Evolutionary conservation across 2,329 filamentous ascomycete species (phyloP).

Genomic region (Chaetomium sp.): DNA sequence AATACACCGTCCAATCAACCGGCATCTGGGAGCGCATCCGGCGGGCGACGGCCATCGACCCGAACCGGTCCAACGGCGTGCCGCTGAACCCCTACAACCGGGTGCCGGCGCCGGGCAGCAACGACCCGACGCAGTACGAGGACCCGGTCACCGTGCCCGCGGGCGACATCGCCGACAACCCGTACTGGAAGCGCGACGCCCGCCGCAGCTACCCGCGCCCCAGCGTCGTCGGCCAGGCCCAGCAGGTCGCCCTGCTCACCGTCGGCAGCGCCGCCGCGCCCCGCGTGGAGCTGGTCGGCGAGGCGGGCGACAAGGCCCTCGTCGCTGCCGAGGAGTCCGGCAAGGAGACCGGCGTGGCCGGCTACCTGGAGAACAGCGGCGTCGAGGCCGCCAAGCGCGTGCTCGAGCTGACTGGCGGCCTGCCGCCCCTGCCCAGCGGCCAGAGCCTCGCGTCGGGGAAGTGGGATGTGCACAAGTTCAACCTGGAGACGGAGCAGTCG

Average conservation of each 20-base stretch:
- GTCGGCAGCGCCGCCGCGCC: conserved; percentile 81
- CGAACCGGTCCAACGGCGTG: conserved; percentile 85
- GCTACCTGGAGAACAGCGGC: conserved; percentile 65
- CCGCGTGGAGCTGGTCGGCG: conserved; percentile 78
- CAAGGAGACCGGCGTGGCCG: conserved; percentile 66
- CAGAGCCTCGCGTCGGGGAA: conserved; percentile 55
- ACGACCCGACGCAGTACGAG: conserved; percentile 71
- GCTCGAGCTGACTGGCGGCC: conserved; percentile 63
- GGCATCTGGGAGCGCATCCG: conserved; percentile 88
- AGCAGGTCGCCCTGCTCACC: conserved; percentile 81
- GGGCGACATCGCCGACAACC: conserved; percentile 85
- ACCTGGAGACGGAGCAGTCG: conserved; percentile 64
- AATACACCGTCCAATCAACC: conserved; percentile 90
- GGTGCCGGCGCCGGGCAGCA: conserved; percentile 75
- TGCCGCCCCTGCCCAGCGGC: conserved; percentile 87
- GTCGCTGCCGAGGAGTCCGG: conserved; percentile 76
- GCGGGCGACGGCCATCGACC: conserved; percentile 75
- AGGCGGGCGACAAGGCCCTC: conserved; percentile 61
- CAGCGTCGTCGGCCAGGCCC: conserved; percentile 78
- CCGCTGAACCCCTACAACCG: conserved; percentile 93
- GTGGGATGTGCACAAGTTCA: conserved; percentile 71
- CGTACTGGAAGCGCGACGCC: conserved; percentile 93
- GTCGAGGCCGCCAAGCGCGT: conserved; percentile 57
- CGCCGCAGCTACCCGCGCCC: conserved; percentile 80
- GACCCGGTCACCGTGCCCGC: conserved; percentile 85